These are phyloP conservation scores for Alternaria sp. DNA, from an alignment of 2,329 filamentous ascomycete genomes.

Conservation along the genomic window DNA sequence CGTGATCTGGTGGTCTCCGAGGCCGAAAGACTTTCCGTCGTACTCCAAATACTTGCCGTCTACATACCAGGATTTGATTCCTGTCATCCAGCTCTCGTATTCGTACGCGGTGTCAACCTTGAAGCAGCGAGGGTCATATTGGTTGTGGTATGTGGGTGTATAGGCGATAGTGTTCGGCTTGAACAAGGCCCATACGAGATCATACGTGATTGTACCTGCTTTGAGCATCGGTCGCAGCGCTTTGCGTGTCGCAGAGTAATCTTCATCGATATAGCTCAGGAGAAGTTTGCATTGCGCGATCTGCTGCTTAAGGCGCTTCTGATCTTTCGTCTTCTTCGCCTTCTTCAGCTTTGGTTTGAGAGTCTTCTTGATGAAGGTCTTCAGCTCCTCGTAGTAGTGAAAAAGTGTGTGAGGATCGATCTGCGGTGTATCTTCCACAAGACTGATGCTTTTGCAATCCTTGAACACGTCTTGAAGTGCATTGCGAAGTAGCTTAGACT, in stretches of 20 bases:
- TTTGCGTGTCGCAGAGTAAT: slow-evolving; percentile 81
- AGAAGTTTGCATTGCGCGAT: slow-evolving; percentile 75
- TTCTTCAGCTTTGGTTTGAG: slow-evolving; percentile 68
- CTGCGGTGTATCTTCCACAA: slow-evolving; percentile 81
- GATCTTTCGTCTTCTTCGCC: slow-evolving; percentile 68
- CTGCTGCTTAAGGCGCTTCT: slow-evolving; percentile 67
- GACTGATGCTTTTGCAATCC: slow-evolving; percentile 77
- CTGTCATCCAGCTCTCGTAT: slow-evolving; percentile 69
- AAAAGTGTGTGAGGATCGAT: slow-evolving; percentile 59
- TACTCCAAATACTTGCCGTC: slow-evolving; percentile 86
- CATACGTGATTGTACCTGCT: slow-evolving; percentile 86
- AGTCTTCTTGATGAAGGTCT: slow-evolving; percentile 66
- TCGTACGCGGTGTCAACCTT: slow-evolving; percentile 81
- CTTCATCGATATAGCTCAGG: slow-evolving; percentile 79
- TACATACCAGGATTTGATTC: slow-evolving; percentile 78
- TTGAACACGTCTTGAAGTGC: slow-evolving; percentile 76
- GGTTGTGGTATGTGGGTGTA: slow-evolving; percentile 76
- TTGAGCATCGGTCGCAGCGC: slow-evolving; percentile 82
- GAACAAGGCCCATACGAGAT: slow-evolving; percentile 87
- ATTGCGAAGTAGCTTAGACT: slow-evolving; percentile 80
- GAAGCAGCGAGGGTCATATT: slow-evolving; percentile 82
- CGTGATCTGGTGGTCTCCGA: slow-evolving; percentile 74
- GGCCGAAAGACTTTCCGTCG: slow-evolving; percentile 85
- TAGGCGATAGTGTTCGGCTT: slow-evolving; percentile 86
- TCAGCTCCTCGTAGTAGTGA: slow-evolving; percentile 81